Conservation (phyloP, 352 stramenopile species). For the Globisporangium paroecandrum region DNA sequence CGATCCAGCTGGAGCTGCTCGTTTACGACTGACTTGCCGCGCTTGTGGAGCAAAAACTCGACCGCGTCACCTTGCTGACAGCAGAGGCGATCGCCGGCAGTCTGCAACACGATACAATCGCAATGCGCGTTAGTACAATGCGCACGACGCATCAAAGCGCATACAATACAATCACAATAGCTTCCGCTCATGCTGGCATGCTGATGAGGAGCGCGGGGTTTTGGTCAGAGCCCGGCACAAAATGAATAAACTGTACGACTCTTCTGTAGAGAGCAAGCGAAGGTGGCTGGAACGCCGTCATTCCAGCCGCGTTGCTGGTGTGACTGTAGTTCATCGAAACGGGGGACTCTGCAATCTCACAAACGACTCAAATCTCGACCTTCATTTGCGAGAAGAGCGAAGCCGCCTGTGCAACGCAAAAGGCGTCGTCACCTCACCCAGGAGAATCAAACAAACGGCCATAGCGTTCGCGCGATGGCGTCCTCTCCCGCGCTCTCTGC, state of each 20-base stretch:
- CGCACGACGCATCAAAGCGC: neutral
- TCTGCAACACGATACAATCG: conserved; percentile 28
- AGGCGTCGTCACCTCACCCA: neutral
- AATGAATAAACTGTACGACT: too few relatives aligned
- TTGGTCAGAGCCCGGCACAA: too few relatives aligned
- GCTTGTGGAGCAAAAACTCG: conserved; percentile 74
- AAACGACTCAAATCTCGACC: too few relatives aligned
- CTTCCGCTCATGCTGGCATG: conserved; percentile 8
- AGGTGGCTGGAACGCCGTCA: too few relatives aligned
- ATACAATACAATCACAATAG: conserved; percentile 12
- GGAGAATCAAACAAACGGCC: neutral
- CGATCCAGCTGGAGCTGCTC: conserved; percentile 86
- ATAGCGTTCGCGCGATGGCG: neutral
- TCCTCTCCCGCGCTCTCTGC: neutral
- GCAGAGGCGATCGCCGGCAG: conserved; percentile 74
- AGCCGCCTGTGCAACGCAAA: neutral
- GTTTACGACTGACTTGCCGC: conserved; percentile 86
- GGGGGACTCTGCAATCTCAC: too few relatives aligned
- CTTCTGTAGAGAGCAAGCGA: too few relatives aligned
- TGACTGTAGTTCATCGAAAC: too few relatives aligned
- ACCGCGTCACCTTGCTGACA: conserved; percentile 75
- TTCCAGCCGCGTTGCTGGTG: too few relatives aligned
- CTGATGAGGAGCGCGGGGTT: too few relatives aligned
- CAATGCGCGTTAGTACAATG: conserved; percentile 13
- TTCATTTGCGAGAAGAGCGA: neutral